These are phyloP conservation scores for Medicago ruthenica DNA, from an alignment of 306 rosid genomes.

Conservation along the genomic window DNA sequence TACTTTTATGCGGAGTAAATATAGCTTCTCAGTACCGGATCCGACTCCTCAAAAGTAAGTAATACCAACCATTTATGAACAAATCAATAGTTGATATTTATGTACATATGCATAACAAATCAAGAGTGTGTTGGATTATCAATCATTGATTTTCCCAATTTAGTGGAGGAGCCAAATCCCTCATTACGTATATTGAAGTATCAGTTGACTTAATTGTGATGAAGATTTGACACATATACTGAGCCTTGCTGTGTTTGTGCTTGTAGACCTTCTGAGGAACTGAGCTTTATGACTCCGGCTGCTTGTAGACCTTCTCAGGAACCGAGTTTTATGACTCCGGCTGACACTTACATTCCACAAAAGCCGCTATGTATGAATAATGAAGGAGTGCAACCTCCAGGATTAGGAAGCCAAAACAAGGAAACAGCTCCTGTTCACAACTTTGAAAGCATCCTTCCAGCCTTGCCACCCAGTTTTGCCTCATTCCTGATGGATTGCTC, in stretches of 20 bases:
- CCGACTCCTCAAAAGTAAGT: neutral
- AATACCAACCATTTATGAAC: neutral
- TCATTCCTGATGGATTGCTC: constrained; percentile 60
- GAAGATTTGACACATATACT: constrained; percentile 34
- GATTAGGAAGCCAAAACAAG: constrained; percentile 47
- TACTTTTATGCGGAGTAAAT: constrained; percentile 12
- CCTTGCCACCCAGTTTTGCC: constrained; percentile 87
- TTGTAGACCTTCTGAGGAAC: constrained; percentile 62
- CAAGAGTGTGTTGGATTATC: neutral
- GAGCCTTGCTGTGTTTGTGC: constrained; percentile 43
- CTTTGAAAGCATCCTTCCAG: constrained; percentile 52
- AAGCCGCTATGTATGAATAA: constrained; percentile 51
- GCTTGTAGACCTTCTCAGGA: constrained; percentile 46
- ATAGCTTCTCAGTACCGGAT: constrained; percentile 14
- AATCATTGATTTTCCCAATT: neutral
- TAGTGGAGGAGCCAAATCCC: neutral
- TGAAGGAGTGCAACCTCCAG: constrained; percentile 49
- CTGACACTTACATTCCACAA: constrained; percentile 58
- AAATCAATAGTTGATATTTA: neutral
- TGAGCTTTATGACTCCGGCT: too few relatives aligned
- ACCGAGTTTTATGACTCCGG: constrained; percentile 52
- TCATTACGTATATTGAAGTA: constrained; percentile 14
- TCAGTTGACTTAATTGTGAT: constrained; percentile 23
- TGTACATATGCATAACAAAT: neutral
- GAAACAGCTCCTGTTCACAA: constrained; percentile 42